Evolutionary conservation across 2,329 filamentous ascomycete species (phyloP).

Genomic region (Immersiporthe knoxdaviesiana): DNA sequence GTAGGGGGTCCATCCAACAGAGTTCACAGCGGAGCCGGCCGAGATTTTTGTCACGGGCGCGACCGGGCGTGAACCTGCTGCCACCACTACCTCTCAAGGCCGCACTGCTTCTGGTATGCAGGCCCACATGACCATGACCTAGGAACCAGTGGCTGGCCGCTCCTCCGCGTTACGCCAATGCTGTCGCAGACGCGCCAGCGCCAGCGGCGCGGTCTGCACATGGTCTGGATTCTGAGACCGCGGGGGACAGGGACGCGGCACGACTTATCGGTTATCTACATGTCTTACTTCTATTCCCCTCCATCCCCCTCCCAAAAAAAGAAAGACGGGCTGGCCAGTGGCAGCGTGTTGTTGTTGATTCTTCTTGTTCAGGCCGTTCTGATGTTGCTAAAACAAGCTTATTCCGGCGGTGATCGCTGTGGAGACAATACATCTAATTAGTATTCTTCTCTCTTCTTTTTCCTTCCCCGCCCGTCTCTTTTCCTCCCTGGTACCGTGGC

Average conservation of each 20-base stretch:
- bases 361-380: background rate
- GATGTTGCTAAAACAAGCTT: conserved; percentile 22
- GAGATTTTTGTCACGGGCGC: conserved; percentile 1
- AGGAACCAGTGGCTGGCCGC: background rate
- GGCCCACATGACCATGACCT: background rate
- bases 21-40: conserved; percentile 11
- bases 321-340: background rate
- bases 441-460: background rate
- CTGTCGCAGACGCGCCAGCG: conserved; percentile 18
- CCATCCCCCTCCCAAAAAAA: no score
- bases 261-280: conserved; percentile 2
- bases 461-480: background rate
- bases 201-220: conserved; percentile 12
- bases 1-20: background rate
- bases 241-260: conserved; percentile 6
- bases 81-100: background rate
- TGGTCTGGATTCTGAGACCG: background rate
- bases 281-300: background rate
- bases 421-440: background rate
- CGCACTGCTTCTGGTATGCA: background rate
- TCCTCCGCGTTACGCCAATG: conserved; percentile 11
- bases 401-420: conserved; percentile 12
- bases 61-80: background rate
- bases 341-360: background rate
- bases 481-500: background rate